Conservation (phyloP, 139 green algal species). For the Monoraphidium neglectum region DNA sequence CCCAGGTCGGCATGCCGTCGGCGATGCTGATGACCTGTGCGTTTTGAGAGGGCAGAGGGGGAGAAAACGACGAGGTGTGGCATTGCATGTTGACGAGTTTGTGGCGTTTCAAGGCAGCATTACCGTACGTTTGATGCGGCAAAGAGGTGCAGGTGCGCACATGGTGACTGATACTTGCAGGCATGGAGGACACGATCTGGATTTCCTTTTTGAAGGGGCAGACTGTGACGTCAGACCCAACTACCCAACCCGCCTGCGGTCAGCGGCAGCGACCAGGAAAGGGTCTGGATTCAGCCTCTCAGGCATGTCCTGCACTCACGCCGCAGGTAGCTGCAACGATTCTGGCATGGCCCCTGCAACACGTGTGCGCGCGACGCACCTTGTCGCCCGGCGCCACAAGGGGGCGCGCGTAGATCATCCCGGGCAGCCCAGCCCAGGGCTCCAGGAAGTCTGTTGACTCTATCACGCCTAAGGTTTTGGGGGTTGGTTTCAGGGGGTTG, state of each 20-base stretch:
- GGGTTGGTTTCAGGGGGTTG: no score
- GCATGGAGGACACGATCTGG: no score
- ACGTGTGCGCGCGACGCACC: not conserved
- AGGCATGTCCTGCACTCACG: not conserved
- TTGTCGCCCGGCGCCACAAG: conserved; percentile 49
- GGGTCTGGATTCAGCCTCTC: not conserved
- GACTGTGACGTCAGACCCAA: not conserved
- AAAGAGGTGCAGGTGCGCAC: not conserved
- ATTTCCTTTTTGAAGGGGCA: not conserved
- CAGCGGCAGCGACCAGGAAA: not conserved
- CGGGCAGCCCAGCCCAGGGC: conserved; percentile 45
- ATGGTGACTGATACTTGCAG: not conserved
- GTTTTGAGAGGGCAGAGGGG: not conserved
- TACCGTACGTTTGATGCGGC: not conserved
- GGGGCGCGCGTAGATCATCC: conserved; percentile 75
- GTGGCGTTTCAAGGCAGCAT: not conserved
- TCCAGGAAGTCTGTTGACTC: conserved; percentile 60
- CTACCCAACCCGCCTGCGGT: not conserved
- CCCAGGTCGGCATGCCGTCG: conserved; percentile 89
- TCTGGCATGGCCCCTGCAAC: not conserved
- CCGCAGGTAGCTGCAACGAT: no score
- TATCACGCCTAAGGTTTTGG: conserved; percentile 39
- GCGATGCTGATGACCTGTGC: conserved; percentile 45
- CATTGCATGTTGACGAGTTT: not conserved
- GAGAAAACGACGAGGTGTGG: not conserved